Evolutionary conservation across 139 green algal genomes (phyloP), one percentile per base, ranked within the genome.

Genomic region (Volvox africanus): DNA sequence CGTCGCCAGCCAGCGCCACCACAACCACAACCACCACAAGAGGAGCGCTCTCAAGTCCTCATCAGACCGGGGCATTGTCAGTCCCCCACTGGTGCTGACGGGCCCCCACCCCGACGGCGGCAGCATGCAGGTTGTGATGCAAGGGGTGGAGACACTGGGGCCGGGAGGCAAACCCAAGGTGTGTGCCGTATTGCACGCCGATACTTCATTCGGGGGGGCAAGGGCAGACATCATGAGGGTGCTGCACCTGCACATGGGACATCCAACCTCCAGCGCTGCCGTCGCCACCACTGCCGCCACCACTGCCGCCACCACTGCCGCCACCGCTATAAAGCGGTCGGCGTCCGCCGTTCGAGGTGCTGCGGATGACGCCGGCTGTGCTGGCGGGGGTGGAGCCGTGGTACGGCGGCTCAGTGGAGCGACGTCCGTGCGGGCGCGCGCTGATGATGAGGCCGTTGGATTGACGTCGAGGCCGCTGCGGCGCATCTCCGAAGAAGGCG

Each of bases 71-170:
- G 86, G 78, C 78, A 89, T n/a, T 26, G 71, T 93, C 22, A 88
- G 61, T 30, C 61, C 77, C 11, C 35, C 28, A 3, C n/a, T 87
- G 33, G 19, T 77, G 24, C 75, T 91, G 13, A 68, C 62, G 2
- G 88, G 88, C 36, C 62, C 88, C 19, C 88, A 91, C 88, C 88
- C 88, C 32, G 88, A 91, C 65, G n/a, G 22, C 19, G 88, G 88
- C 78, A 91, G 78, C 77, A 81, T 91, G 88, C 35, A 65, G 24
- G 36, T 91, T 22, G 16, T 87, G 33, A 2, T 79, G 13, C 88
- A 91, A 62, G 88, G 78, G 32, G 82, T 92, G 35, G 13, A 91
- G 88, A 73, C 62, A 6, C 61, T 87, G 77, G 77, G 32, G 20
- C 61, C 67, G 62, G 88, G 77, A 17, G 88, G 88, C 55, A 30